phyloP scores from a whole-genome alignment of 2,329 filamentous ascomycete species.

The Diaporthe aspalathi region DNA sequence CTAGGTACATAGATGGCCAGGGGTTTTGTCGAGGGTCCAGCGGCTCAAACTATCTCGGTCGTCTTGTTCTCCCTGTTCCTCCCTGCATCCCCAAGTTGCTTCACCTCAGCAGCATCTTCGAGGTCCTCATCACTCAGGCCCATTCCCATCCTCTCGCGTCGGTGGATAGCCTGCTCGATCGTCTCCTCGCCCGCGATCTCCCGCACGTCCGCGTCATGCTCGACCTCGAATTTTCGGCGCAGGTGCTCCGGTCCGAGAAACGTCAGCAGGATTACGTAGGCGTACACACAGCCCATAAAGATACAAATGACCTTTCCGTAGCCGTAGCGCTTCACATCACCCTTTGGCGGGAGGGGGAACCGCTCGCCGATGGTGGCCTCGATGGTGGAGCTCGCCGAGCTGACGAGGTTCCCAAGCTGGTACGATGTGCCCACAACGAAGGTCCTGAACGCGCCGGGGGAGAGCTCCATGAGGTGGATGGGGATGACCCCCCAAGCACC shows the following conservation, averaged over 20 bases:
- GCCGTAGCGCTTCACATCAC: conserved; percentile 67
- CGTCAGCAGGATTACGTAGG: conserved; percentile 70
- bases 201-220: conserved; percentile 59
- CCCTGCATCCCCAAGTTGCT: conserved; percentile 27
- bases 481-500: conserved; percentile 83
- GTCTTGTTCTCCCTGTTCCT: conserved; percentile 21
- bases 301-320: conserved; percentile 90
- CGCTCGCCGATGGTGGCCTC: conserved; percentile 79
- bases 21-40: too few relatives aligned
- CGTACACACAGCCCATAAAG: conserved; percentile 88
- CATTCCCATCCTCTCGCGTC: conserved; percentile 55
- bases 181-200: conserved; percentile 57
- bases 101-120: conserved; percentile 37
- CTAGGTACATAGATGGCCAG: neutral
- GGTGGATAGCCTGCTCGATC: conserved; percentile 53
- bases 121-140: conserved; percentile 46
- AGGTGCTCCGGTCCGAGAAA: conserved; percentile 71
- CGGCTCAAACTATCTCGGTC: neutral
- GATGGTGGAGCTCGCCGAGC: conserved; percentile 77
- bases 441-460: conserved; percentile 77
- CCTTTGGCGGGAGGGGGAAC: conserved; percentile 74
- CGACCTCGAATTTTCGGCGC: conserved; percentile 62
- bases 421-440: conserved; percentile 81
- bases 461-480: conserved; percentile 82
- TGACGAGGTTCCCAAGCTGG: conserved; percentile 81